phyloP scores from a whole-genome alignment of 768 basidiomycete genomes.

The Hericium rajendrae region DNA sequence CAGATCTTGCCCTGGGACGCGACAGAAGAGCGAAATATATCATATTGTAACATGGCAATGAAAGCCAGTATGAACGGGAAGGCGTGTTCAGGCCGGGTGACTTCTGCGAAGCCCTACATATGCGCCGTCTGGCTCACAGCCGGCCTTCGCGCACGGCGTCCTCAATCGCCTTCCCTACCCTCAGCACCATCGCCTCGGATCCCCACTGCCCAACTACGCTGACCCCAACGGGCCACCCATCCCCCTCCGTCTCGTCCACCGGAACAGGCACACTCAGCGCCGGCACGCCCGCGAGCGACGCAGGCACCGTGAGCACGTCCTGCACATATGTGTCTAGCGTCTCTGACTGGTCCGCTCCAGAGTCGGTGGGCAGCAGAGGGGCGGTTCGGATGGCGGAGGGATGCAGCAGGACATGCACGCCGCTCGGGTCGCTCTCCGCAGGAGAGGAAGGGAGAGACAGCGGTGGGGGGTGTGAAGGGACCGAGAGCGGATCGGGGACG shows the following conservation, averaged over 20 bases:
- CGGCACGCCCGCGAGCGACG: conserved; percentile 83
- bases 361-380: conserved; percentile 37
- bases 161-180: conserved; percentile 42
- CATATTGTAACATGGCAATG: no score
- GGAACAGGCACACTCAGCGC: conserved; percentile 59
- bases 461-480: neutral
- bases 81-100: no score
- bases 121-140: no score
- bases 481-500: conserved; percentile 39
- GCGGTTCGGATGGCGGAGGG: conserved; percentile 85
- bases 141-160: neutral
- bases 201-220: conserved; percentile 90
- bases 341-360: conserved; percentile 8
- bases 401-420: conserved; percentile 76
- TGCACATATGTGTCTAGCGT: conserved; percentile 66
- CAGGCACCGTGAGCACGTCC: conserved; percentile 87
- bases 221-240: conserved; percentile 77
- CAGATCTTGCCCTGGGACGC: no score
- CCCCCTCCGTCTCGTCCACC: conserved; percentile 25
- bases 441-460: neutral
- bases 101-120: neutral
- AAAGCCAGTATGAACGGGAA: no score
- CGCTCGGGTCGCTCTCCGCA: conserved; percentile 16
- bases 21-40: no score
- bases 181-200: conserved; percentile 48